Evolutionary conservation across 2,329 filamentous ascomycete genomes (phyloP), one percentile per base, ranked within the genome.

Genomic region (Hypomyces rosellus): DNA sequence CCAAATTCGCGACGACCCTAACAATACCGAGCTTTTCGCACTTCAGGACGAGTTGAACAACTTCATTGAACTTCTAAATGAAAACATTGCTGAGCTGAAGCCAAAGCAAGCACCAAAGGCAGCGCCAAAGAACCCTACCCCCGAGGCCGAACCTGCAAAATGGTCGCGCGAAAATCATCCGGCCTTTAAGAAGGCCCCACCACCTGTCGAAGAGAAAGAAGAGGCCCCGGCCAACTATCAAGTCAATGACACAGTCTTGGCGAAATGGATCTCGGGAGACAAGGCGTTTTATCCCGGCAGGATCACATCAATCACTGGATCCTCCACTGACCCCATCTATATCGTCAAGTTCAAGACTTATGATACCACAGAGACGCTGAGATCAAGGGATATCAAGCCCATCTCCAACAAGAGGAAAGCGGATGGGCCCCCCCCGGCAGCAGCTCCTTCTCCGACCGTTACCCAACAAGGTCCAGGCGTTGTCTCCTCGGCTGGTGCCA

Each of bases 301-400:
- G 62, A 95, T 99, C 68, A 92, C 89, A 46, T 91, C 88, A 47
- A 91, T 96, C 61, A 96, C 92, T 18, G 93, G 93, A 52, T 96
- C 90, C 8, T 85, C 86, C n/a, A 87, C 84, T 40, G 88, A 89
- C 47, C 92, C 91, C 34, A 88, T 96, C 56, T 99, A 96, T 67
- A 86, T 89, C 44, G 91, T 99, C 68, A 93, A 88, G 60, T 99
- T 97, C 76, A 92, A 95, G 71, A 88, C 83, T 62, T 97, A 97
- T 71, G 82, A 85, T 56, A 89, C 80, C 18, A 89, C 86, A 42
- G 90, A 96, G 69, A 93, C 88, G 34, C 71, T 95, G 54, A 81
- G 85, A 53, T 82, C 86, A 54, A 85, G 86, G 68, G 90, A 97
- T 63, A 88, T 96, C 57, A 85, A 88, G 61, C 88, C 90, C 46